Conservation (phyloP, 1,284 basidiomycete species). For the Leccinum pallidistipes region DNA sequence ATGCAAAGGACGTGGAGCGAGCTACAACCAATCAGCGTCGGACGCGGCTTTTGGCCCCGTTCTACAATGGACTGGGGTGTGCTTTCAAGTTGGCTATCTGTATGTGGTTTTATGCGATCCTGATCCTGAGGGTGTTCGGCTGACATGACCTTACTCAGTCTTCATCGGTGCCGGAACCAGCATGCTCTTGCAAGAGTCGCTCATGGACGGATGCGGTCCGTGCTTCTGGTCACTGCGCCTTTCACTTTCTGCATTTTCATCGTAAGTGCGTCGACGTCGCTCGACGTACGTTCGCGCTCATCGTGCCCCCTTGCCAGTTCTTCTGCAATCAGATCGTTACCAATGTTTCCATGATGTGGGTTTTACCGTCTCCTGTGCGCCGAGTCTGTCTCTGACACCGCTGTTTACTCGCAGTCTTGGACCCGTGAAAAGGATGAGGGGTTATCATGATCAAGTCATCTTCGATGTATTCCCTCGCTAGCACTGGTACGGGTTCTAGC, state of each 20-base stretch:
- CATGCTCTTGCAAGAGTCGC: conserved; percentile 62
- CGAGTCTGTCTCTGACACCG: not conserved
- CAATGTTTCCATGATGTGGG: conserved; percentile 58
- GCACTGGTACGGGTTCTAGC: not conserved
- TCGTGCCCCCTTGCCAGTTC: conserved; percentile 52
- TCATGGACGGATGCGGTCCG: conserved; percentile 70
- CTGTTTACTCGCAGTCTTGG: conserved; percentile 47
- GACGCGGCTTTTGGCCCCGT: conserved; percentile 70
- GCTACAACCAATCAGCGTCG: conserved; percentile 38
- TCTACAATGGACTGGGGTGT: conserved; percentile 74
- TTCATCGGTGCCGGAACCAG: conserved; percentile 59
- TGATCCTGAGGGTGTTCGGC: conserved; percentile 3
- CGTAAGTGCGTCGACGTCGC: conserved; percentile 42
- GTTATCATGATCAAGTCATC: conserved; percentile 12
- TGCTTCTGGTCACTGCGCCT: conserved; percentile 61
- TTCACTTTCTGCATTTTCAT: conserved; percentile 76
- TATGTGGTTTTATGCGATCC: conserved; percentile 31
- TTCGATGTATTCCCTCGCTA: conserved; percentile 14
- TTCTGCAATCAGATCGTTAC: conserved; percentile 62
- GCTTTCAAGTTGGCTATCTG: conserved; percentile 56
- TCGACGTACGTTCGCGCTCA: not conserved
- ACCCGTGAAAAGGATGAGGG: conserved; percentile 45
- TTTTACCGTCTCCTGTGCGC: not conserved
- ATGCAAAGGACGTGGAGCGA: conserved; percentile 49
- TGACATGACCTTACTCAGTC: conserved; percentile 40